Conservation (phyloP, 2,329 filamentous ascomycete genomes). For the Diaporthe citrichinensis region DNA sequence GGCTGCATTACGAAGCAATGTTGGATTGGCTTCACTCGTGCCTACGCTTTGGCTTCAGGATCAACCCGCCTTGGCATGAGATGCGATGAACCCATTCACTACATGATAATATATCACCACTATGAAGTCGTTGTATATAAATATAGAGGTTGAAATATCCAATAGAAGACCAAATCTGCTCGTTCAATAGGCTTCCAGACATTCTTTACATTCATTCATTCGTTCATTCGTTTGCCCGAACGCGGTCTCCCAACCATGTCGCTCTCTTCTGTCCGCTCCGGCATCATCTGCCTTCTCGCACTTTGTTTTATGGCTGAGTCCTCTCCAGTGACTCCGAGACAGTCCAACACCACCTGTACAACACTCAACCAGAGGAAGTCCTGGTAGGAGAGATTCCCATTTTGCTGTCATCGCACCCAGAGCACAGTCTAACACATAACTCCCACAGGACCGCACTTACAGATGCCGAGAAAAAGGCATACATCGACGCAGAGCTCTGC, state of each 20-base stretch:
- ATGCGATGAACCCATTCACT: constrained; percentile 2
- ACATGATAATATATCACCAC: background rate
- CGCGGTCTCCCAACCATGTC: background rate
- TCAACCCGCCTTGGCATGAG: background rate
- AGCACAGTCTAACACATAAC: background rate
- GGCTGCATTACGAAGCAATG: constrained; percentile 22
- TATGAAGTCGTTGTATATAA: background rate
- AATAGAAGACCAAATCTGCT: background rate
- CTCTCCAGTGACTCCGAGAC: constrained; percentile 10
- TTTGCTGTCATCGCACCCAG: background rate
- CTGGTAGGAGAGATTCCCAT: background rate
- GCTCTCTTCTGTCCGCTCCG: constrained; percentile 19
- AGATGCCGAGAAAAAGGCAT: constrained; percentile 42
- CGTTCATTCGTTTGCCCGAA: background rate
- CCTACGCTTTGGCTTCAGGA: background rate
- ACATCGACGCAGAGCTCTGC: constrained; percentile 36
- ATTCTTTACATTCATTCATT: background rate
- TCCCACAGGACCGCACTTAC: constrained; percentile 13
- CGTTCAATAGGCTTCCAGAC: background rate
- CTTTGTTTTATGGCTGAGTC: background rate
- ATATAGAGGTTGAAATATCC: background rate
- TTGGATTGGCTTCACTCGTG: constrained; percentile 6
- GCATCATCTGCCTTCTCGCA: constrained; percentile 17
- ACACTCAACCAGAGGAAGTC: constrained; percentile 32
- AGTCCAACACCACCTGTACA: constrained; percentile 22